Evolutionary conservation across 352 stramenopile genomes (phyloP), one percentile per base, ranked within the genome.

Genomic region (Blastocystis sp.): DNA sequence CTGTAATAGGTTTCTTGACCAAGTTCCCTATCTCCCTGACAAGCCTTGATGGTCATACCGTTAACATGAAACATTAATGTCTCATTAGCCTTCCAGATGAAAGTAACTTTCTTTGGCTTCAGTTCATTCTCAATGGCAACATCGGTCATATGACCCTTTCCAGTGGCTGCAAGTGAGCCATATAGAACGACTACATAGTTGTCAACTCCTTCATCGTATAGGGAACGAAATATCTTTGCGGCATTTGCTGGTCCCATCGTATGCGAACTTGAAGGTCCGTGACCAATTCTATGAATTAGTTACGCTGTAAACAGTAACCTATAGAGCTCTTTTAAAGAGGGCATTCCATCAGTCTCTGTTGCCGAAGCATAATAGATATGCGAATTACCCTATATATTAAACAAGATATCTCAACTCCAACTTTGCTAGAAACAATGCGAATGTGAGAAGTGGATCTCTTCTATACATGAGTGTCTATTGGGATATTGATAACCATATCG

Each of bases 181-280:
- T 90, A 91, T 37, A 91, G 76, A 62, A 89, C 53, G 0, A 90
- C 77, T 33, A 17, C n/a, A 30, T 81, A 70, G 33, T 48, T 59
- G 5, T 91, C 70, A 9, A 54, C 68, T 75, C 58, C 56, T 15
- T 57, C 5, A 70, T 33, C 37, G 44, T 90, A 90, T 35, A 73
- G 11, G 2, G 15, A 53, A 22, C 69, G 73, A 60, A 89, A 89
- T 42, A 58, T 56, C 27, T 90, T 87, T 17, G 77, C 90, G 2
- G 90, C 90, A 73, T 88, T 90, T 22, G 89, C 77, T 19, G 90
- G 90, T 40, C 90, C 90, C 84, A 91, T 89, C 7, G 90, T 91
- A 54, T 91, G 90, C 44, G 90, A 91, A 33, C 66, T 90, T 22
- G 87, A 91, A 9, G 90, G 90, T 17, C 90, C 90, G 13, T 90